phyloP scores from a whole-genome alignment of 768 basidiomycete species.

The Cystoderma amianthinum region DNA sequence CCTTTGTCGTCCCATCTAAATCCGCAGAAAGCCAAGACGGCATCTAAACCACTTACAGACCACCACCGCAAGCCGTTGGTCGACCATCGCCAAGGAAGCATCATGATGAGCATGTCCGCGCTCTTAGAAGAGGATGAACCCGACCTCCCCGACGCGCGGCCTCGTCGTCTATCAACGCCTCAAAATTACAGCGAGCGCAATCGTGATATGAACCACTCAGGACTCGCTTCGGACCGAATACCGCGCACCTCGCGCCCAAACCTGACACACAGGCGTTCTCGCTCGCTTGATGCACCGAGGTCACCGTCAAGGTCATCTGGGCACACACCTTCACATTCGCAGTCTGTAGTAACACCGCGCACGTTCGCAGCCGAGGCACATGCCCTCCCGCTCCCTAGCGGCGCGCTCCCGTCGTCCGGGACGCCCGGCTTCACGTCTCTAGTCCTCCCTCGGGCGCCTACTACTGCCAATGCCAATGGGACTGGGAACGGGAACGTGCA shows the following conservation, averaged over 20 bases:
- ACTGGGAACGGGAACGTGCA: not conserved
- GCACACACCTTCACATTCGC: too few species aligned
- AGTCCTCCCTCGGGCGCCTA: conserved; percentile 43
- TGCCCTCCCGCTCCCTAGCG: conserved; percentile 12
- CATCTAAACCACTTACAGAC: not conserved
- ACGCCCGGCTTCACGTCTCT: conserved; percentile 53
- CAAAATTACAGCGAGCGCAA: too few species aligned
- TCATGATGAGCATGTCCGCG: conserved; percentile 47
- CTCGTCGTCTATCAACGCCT: not conserved
- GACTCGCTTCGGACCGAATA: not conserved
- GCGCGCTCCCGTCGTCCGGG: conserved; percentile 41
- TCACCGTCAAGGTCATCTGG: not conserved
- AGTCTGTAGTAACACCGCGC: too few species aligned
- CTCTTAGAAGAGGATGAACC: conserved; percentile 46
- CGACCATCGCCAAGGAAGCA: conserved; percentile 13
- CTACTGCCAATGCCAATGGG: conserved; percentile 11
- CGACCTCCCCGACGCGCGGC: not conserved
- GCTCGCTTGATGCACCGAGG: not conserved
- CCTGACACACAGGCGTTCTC: not conserved
- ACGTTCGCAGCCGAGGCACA: not conserved
- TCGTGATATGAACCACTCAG: not conserved
- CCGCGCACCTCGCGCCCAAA: not conserved
- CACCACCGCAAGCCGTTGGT: not conserved
- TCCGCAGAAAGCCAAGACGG: not conserved
- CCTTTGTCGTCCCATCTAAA: not conserved